Base-by-base conservation (phyloP, 345 rosid species). In the Limnanthes douglasii region DNA sequence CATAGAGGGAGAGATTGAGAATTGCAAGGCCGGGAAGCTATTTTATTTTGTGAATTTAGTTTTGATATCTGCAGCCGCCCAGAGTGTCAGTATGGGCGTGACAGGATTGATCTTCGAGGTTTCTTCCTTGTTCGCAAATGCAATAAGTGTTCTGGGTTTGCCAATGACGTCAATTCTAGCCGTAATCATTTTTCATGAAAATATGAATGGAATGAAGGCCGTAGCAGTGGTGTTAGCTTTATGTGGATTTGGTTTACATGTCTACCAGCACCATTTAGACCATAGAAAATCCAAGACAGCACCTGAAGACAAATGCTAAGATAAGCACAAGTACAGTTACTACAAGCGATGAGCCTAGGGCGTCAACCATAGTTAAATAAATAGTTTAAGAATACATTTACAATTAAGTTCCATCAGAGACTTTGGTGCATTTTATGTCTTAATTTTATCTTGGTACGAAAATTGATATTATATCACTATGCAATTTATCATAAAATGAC, bases 81-180 rank as follows among this genome's bases (percentile, higher is more conserved):
- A 72, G 56, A 43, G 63, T 4, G 72, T 57, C 32, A 0, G 11
- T 2, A 58, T 77, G 9, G 78, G 88, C 2, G 31, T 41, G 2
- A 48, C 54, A 5, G 78, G 84, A 13, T 36, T 81, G 60, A 62
- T 71, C 41, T 60, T 66, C 20, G 65, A 81, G 56, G 65, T 69
- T 15, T 71, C 80, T 24, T 55, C 88, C 5, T 39, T 81, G 18
- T 74, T 82, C 59, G 56, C 77, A 25, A 74, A 78, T 31, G 62
- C 65, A 7, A 61, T 69, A 13, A 55, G 75, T 30, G 78, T 45
- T 19, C 15, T 74, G 5, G 83, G 92, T 2, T 44, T 65, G 53
- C 90, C 86, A 1, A 44, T 82, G 4, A 57, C 65, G 43, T 82
- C 94, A 3, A 37, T 69, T 14, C 5, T 72, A 31, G 90, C 85